These are phyloP conservation scores for Pythium inflatum DNA, from an alignment of 352 stramenopile genomes.

Conservation along the genomic window DNA sequence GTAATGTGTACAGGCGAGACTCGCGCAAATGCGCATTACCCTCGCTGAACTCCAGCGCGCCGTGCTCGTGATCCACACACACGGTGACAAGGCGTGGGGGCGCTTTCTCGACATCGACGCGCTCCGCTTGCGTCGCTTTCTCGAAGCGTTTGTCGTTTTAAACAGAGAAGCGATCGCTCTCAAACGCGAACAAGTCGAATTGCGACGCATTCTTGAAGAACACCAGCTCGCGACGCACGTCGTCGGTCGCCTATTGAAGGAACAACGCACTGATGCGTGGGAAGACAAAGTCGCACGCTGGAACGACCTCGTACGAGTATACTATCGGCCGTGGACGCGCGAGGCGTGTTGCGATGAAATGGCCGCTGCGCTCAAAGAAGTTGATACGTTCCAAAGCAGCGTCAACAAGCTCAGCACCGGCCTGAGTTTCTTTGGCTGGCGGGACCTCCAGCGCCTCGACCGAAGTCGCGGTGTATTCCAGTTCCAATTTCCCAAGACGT, in stretches of 20 bases:
- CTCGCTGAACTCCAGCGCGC: background rate
- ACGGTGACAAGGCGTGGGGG: background rate
- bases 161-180: no score
- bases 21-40: background rate
- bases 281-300: background rate
- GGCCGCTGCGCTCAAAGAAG: background rate
- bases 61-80: background rate
- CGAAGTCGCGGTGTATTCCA: background rate
- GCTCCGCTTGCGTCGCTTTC: background rate
- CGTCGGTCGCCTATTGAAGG: no score
- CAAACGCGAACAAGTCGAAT: no score
- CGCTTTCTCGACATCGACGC: background rate
- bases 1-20: no score
- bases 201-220: no score
- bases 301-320: background rate
- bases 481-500: slow-evolving; percentile 17
- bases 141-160: no score
- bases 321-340: background rate
- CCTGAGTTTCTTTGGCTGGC: slow-evolving; percentile 11
- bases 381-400: slow-evolving; percentile 2
- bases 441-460: background rate
- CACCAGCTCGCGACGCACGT: no score
- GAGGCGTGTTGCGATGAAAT: background rate
- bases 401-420: background rate
- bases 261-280: no score